A percentile compares a stretch with the other conserved stretches of the same genome.
phyloP scores from a whole-genome alignment of 2,329 filamentous ascomycete genomes.

The Fusarium sp. region DNA sequence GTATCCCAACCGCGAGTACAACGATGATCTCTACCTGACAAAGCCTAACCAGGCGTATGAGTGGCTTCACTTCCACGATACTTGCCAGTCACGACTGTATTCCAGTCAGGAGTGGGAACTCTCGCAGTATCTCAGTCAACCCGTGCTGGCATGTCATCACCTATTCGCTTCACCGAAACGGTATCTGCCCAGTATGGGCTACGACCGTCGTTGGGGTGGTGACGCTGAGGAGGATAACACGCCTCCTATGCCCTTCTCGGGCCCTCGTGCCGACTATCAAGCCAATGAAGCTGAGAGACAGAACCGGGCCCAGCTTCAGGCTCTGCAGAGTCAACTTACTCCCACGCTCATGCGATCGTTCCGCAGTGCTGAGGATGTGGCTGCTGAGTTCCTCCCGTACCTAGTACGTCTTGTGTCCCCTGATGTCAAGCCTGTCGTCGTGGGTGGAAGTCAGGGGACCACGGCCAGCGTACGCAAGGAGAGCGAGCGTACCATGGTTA shows the following conservation, averaged over 20 bases:
- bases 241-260: constrained; percentile 79
- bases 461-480: constrained; percentile 91
- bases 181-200: constrained; percentile 54
- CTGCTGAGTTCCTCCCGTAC: constrained; percentile 87
- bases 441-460: constrained; percentile 74
- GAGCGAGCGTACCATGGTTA: constrained; percentile 83
- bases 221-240: constrained; percentile 60
- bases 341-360: constrained; percentile 81
- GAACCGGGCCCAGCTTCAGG: constrained; percentile 79
- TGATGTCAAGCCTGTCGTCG: constrained; percentile 89
- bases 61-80: constrained; percentile 95
- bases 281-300: constrained; percentile 85
- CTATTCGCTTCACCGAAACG: constrained; percentile 83
- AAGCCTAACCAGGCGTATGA: constrained; percentile 92
- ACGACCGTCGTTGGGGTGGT: constrained; percentile 59
- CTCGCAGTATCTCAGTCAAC: constrained; percentile 85
- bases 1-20: constrained; percentile 89
- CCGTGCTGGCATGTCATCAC: constrained; percentile 89
- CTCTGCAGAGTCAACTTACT: constrained; percentile 78
- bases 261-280: constrained; percentile 82
- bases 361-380: constrained; percentile 80
- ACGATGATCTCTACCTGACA: constrained; percentile 90
- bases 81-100: constrained; percentile 81
- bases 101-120: constrained; percentile 94
- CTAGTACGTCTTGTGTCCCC: constrained; percentile 86